A percentile compares a stretch with the other conserved stretches of the same genome.
These are phyloP conservation scores for Tuctoria greenei DNA, from an alignment of 176 grass and related monocot genomes.

Conservation along the genomic window DNA sequence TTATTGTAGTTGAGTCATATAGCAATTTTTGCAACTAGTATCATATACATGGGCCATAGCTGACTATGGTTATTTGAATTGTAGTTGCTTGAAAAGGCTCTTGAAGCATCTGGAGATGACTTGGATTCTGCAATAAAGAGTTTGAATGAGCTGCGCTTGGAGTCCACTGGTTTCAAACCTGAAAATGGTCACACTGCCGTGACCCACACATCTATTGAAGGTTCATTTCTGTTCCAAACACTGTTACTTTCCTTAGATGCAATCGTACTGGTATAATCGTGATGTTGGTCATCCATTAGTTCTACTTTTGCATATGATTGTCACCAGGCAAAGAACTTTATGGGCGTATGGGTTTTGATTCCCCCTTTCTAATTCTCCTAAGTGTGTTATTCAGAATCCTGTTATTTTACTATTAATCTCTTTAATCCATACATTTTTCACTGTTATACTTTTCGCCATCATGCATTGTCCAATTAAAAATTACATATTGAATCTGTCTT, in stretches of 20 bases:
- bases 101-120: conserved; percentile 84
- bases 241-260: not conserved
- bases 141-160: conserved; percentile 63
- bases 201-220: conserved; percentile 40
- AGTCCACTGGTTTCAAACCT: conserved; percentile 37
- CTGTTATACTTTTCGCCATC: not conserved
- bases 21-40: not conserved
- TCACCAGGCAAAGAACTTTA: not conserved
- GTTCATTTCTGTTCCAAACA: conserved; percentile 27
- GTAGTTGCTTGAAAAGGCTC: conserved; percentile 77
- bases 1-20: not conserved
- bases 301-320: not conserved
- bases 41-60: not conserved
- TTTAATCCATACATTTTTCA: not conserved
- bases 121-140: conserved; percentile 84
- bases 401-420: not conserved
- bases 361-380: not conserved
- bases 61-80: conserved; percentile 30
- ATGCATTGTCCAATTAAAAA: not conserved
- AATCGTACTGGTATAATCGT: not conserved
- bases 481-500: not conserved
- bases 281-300: not conserved
- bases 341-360: not conserved
- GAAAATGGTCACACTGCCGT: conserved; percentile 40
- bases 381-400: not conserved